Evolutionary conservation across 768 basidiomycete species (phyloP).

Genomic region (Leucosporidium yakuticum): DNA sequence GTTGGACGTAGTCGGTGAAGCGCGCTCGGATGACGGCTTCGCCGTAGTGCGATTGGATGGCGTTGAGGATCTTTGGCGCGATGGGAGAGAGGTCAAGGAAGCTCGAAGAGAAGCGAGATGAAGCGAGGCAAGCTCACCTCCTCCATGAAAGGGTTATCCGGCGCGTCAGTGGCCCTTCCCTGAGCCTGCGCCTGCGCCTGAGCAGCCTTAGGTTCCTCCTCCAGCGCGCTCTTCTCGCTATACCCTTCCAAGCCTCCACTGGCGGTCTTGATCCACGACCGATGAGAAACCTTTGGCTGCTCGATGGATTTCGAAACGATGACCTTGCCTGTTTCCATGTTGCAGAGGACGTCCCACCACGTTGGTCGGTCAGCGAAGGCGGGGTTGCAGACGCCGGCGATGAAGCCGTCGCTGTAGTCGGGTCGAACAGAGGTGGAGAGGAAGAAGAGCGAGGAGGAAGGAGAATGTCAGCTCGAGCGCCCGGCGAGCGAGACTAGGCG

Average conservation of each 20-base stretch:
- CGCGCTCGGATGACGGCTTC: constrained; percentile 79
- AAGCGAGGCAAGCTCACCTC: constrained; percentile 58
- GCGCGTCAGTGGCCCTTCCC: constrained; percentile 51
- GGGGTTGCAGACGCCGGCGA: constrained; percentile 95
- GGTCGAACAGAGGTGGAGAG: not conserved
- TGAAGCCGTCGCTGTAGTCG: constrained; percentile 68
- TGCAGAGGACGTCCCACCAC: constrained; percentile 86
- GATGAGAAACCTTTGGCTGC: constrained; percentile 39
- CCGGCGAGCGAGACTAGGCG: not conserved
- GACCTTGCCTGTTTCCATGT: constrained; percentile 79
- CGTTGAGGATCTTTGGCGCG: constrained; percentile 61
- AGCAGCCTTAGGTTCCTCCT: too few species aligned
- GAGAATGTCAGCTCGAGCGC: too few species aligned
- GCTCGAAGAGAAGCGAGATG: not conserved
- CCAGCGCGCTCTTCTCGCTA: not conserved
- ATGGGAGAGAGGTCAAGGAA: too few species aligned
- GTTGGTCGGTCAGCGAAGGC: constrained; percentile 79
- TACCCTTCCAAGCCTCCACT: not conserved
- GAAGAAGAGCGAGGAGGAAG: not conserved
- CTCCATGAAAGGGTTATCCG: constrained; percentile 84
- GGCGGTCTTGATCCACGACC: not conserved
- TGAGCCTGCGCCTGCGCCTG: constrained; percentile 25
- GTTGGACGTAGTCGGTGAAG: constrained; percentile 78
- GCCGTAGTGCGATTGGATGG: constrained; percentile 87
- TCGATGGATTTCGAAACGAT: constrained; percentile 81